Percentiles rank a stretch among this genome's conserved stretches.
These are phyloP conservation scores for Argentina anserina DNA, from an alignment of 306 rosid species.

Conservation along the genomic window DNA sequence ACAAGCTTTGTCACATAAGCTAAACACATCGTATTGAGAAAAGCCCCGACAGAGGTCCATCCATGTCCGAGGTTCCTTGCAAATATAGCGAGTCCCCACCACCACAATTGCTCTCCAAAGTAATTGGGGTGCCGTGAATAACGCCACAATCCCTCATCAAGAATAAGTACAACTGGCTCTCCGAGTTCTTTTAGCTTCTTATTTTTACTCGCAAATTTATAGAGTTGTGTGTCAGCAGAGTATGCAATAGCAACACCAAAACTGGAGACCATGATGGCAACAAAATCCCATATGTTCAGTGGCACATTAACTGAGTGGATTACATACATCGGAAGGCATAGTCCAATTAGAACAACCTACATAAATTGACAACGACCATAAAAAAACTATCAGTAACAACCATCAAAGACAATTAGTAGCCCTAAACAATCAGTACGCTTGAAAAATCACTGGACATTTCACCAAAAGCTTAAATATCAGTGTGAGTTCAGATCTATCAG, in stretches of 20 bases:
- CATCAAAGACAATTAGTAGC: neutral
- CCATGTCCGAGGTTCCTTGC: constrained; percentile 69
- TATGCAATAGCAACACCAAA: constrained; percentile 66
- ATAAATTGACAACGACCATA: constrained; percentile 4
- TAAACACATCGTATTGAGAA: constrained; percentile 68
- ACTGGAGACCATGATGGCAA: constrained; percentile 46
- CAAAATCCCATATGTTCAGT: constrained; percentile 59
- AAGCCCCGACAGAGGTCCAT: constrained; percentile 66
- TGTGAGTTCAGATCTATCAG: neutral
- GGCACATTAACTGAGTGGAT: constrained; percentile 62
- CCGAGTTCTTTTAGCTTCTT: constrained; percentile 52
- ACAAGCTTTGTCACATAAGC: constrained; percentile 85
- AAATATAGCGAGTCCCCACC: constrained; percentile 83
- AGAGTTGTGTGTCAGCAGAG: constrained; percentile 77
- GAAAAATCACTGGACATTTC: constrained; percentile 22
- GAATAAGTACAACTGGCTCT: constrained; percentile 42
- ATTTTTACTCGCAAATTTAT: constrained; percentile 54
- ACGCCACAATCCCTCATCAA: constrained; percentile 75
- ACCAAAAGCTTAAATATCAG: constrained; percentile 25
- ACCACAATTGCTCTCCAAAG: constrained; percentile 89
- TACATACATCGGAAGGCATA: constrained; percentile 67
- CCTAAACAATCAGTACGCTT: constrained; percentile 2
- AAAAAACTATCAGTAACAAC: too few relatives aligned
- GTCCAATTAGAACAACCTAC: constrained; percentile 66
- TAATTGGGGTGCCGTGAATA: constrained; percentile 85